Evolutionary conservation across 2,329 filamentous ascomycete species (phyloP).

Genomic region (Exutisphaerella laricina): DNA sequence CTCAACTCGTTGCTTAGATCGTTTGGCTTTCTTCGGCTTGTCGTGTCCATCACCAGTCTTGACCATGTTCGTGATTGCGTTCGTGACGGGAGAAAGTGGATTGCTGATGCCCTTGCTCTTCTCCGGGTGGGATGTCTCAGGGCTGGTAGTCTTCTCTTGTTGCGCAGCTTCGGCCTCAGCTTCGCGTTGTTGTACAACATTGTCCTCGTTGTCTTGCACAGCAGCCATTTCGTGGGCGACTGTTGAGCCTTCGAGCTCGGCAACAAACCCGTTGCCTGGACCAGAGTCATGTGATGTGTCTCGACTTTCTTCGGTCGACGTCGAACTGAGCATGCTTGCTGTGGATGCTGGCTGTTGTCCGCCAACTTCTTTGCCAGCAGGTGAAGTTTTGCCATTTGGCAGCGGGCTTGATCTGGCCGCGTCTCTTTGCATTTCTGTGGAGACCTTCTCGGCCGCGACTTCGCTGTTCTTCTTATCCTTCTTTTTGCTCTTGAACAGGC

Average conservation of each 20-base stretch:
- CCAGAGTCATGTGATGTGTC: slow-evolving; percentile 8
- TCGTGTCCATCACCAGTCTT: slow-evolving; percentile 37
- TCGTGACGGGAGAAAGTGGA: slow-evolving; percentile 19
- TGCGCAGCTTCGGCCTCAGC: slow-evolving; percentile 11
- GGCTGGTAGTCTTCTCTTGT: background rate
- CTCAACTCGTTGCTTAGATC: slow-evolving; percentile 58
- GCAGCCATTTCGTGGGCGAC: slow-evolving; percentile 37
- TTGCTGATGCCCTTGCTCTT: slow-evolving; percentile 19
- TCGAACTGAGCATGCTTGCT: slow-evolving; percentile 3
- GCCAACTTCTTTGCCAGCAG: slow-evolving; percentile 18
- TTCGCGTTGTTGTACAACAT: slow-evolving; percentile 9
- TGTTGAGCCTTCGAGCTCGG: slow-evolving; percentile 36
- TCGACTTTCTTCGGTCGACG: slow-evolving; percentile 7
- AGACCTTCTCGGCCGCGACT: slow-evolving; percentile 31
- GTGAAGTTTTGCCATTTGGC: slow-evolving; percentile 21
- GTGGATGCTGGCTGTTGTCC: slow-evolving; percentile 1
- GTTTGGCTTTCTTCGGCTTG: slow-evolving; percentile 53
- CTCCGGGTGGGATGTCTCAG: slow-evolving; percentile 4
- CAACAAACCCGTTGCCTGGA: slow-evolving; percentile 23
- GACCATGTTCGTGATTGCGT: slow-evolving; percentile 41
- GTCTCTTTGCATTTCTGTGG: slow-evolving; percentile 25
- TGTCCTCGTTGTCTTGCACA: slow-evolving; percentile 38
- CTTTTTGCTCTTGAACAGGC: slow-evolving; percentile 61
- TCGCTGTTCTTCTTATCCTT: slow-evolving; percentile 58
- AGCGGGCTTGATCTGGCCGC: slow-evolving; percentile 21